A percentile compares a stretch with the other conserved stretches of the same genome.
These are phyloP conservation scores for Gardenia jasminoides DNA, from an alignment of 257 asterid species.

Conservation along the genomic window DNA sequence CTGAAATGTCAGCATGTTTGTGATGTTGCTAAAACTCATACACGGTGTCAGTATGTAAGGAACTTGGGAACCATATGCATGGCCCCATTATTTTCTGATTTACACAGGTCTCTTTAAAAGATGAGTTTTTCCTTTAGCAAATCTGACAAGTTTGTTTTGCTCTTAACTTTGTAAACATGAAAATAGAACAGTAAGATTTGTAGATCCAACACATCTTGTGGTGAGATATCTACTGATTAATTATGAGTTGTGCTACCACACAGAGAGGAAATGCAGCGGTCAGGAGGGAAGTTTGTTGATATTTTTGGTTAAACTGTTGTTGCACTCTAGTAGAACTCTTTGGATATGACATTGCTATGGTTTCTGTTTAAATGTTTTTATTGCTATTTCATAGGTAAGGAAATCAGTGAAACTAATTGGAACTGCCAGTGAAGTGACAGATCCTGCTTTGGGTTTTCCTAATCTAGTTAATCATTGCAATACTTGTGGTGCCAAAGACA, in stretches of 20 bases:
- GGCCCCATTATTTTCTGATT: neutral
- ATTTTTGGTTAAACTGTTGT: neutral
- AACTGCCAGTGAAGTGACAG: conserved; percentile 69
- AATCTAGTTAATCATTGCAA: conserved; percentile 50
- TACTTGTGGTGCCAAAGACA: conserved; percentile 71
- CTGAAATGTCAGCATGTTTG: neutral
- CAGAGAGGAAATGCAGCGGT: neutral
- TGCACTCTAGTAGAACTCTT: neutral
- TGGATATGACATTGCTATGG: neutral
- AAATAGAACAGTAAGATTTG: neutral
- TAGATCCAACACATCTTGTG: neutral
- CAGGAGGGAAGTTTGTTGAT: neutral
- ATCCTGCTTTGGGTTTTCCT: conserved; percentile 83
- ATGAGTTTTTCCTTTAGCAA: neutral
- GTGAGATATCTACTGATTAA: neutral
- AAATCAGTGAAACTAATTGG: conserved; percentile 46
- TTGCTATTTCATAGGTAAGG: conserved; percentile 45
- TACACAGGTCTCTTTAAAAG: neutral
- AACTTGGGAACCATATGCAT: neutral
- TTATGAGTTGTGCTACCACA: neutral
- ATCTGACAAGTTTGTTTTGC: neutral
- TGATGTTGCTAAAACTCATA: neutral
- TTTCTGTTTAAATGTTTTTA: conserved; percentile 16
- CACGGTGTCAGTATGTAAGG: too few relatives aligned
- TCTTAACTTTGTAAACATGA: neutral